Evolutionary conservation across 805 yeast genomes (phyloP).

Genomic region (Middelhovenomyces tepae): DNA sequence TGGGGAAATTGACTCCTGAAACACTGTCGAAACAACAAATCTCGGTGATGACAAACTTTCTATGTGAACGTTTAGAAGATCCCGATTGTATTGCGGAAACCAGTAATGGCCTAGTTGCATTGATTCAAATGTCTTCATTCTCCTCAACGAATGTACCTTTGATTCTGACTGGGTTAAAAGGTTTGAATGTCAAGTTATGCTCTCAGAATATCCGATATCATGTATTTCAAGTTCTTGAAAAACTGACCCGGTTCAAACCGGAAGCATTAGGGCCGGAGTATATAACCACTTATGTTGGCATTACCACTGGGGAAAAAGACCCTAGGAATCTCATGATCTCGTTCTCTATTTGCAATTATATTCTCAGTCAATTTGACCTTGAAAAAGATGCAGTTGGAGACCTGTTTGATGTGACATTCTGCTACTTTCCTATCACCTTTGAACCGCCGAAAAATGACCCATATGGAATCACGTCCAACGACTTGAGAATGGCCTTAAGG

Average conservation of each 20-base stretch:
- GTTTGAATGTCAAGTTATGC: slow-evolving; percentile 23
- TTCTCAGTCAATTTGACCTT: slow-evolving; percentile 35
- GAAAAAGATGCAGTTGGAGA: slow-evolving; percentile 45
- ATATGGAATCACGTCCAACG: slow-evolving; percentile 66
- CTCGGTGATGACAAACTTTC: slow-evolving; percentile 38
- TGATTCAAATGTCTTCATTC: slow-evolving; percentile 47
- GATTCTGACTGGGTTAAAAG: slow-evolving; percentile 28
- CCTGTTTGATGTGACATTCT: slow-evolving; percentile 79
- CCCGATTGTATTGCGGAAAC: slow-evolving; percentile 43
- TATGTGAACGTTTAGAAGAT: slow-evolving; percentile 61
- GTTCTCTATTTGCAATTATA: slow-evolving; percentile 43
- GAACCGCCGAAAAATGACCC: slow-evolving; percentile 86
- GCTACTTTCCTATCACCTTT: slow-evolving; percentile 95
- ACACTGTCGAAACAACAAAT: slow-evolving; percentile 30
- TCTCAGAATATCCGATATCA: slow-evolving; percentile 37
- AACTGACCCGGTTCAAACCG: slow-evolving; percentile 6
- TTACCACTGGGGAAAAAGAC: slow-evolving; percentile 87
- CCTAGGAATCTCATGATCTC: slow-evolving; percentile 77
- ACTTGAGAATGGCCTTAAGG: slow-evolving; percentile 57
- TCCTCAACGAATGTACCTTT: slow-evolving; percentile 21
- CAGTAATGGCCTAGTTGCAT: slow-evolving; percentile 43
- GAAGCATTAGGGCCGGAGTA: slow-evolving; percentile 32
- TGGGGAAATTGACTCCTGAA: slow-evolving; percentile 25
- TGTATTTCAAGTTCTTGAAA: slow-evolving; percentile 43
- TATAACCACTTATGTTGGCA: slow-evolving; percentile 50